Evolutionary conservation across 768 basidiomycete genomes (phyloP).

Genomic region (Tubosaeta sp.): DNA sequence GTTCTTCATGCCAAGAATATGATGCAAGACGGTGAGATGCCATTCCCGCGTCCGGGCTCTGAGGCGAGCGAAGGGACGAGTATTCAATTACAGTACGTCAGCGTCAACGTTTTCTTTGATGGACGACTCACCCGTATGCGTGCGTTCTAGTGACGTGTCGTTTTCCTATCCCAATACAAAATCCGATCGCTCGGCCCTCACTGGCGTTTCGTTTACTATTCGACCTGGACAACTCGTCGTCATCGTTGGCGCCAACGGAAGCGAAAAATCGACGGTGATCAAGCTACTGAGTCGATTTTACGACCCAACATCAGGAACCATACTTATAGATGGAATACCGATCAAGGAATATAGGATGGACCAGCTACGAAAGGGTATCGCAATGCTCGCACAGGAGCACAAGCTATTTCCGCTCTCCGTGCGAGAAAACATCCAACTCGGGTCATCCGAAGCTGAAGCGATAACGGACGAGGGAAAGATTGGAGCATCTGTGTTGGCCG

Average conservation of each 20-base stretch:
- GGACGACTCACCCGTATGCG: not conserved
- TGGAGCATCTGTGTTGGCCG: conserved; percentile 25
- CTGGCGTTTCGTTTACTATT: conserved; percentile 28
- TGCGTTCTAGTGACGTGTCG: conserved; percentile 40
- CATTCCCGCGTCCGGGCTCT: conserved; percentile 21
- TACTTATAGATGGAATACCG: conserved; percentile 37
- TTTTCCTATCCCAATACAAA: conserved; percentile 49
- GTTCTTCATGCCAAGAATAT: conserved; percentile 16
- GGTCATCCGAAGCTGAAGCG: conserved; percentile 14
- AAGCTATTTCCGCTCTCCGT: conserved; percentile 35
- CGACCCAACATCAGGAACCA: conserved; percentile 32
- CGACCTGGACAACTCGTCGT: conserved; percentile 31
- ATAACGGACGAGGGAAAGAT: conserved; percentile 15
- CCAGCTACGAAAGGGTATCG: conserved; percentile 36
- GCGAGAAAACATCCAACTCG: conserved; percentile 39
- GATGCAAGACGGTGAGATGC: conserved; percentile 24
- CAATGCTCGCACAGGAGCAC: conserved; percentile 41
- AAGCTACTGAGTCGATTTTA: conserved; percentile 38
- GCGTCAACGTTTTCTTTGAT: not conserved
- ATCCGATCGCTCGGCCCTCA: conserved; percentile 19
- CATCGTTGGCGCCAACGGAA: conserved; percentile 34
- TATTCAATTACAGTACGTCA: conserved; percentile 17
- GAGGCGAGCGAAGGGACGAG: conserved; percentile 12
- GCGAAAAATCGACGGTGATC: conserved; percentile 35
- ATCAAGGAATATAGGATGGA: conserved; percentile 30